A percentile compares a stretch with the other conserved stretches of the same genome.
Evolutionary conservation across 2,329 filamentous ascomycete species (phyloP).

Genomic region (Hortaea sp.): DNA sequence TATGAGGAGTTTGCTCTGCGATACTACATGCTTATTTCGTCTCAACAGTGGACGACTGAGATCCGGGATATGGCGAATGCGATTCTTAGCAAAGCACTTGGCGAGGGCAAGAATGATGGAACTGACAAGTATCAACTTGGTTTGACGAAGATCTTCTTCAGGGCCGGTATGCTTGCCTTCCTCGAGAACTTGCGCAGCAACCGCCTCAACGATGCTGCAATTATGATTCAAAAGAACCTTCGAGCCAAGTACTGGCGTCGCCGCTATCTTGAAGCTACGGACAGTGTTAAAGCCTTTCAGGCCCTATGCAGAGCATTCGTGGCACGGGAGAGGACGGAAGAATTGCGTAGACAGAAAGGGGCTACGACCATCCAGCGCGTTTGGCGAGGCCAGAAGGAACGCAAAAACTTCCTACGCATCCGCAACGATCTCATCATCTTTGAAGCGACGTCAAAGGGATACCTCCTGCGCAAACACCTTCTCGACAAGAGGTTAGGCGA

Average conservation of each 20-base stretch:
- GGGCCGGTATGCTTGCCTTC: conserved; percentile 96
- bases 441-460: conserved; percentile 85
- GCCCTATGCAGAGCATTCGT: conserved; percentile 66
- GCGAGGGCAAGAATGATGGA: conserved; percentile 48
- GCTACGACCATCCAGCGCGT: conserved; percentile 91
- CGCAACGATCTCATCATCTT: conserved; percentile 78
- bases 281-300: conserved; percentile 72
- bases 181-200: conserved; percentile 87
- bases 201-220: conserved; percentile 83
- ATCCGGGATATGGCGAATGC: conserved; percentile 90
- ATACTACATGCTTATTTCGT: conserved; percentile 96
- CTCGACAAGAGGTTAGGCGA: conserved; percentile 91
- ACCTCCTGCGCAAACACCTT: conserved; percentile 78
- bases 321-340: conserved; percentile 66
- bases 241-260: conserved; percentile 90
- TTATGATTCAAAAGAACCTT: conserved; percentile 98
- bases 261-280: conserved; percentile 77
- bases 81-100: conserved; percentile 81
- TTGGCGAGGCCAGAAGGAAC: conserved; percentile 86
- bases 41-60: conserved; percentile 81
- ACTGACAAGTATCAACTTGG: conserved; percentile 96
- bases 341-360: conserved; percentile 72
- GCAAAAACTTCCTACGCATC: conserved; percentile 67
- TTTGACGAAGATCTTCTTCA: conserved; percentile 98
- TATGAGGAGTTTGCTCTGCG: conserved; percentile 96